Conservation (phyloP, 495 filamentous ascomycete genomes). For the Neurospora tetraspora region DNA sequence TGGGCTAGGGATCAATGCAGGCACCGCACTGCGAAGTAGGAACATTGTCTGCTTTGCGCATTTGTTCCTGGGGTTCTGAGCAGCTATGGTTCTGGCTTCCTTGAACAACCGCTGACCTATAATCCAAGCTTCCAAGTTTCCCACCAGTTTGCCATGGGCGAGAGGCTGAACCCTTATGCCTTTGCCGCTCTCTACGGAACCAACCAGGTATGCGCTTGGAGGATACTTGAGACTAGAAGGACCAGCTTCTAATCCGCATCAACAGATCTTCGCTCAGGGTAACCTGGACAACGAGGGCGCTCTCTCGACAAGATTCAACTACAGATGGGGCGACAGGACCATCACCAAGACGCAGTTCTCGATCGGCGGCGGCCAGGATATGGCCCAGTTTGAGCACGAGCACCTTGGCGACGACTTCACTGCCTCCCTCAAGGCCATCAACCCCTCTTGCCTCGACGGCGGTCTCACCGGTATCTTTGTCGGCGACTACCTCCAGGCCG, state of each 20-base stretch:
- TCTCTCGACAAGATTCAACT: conserved; percentile 78
- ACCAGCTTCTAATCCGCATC: neutral
- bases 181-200: conserved; percentile 91
- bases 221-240: neutral
- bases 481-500: conserved; percentile 85
- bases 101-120: conserved; percentile 1
- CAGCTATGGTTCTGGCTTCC: neutral
- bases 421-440: conserved; percentile 79
- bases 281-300: conserved; percentile 84
- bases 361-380: conserved; percentile 55
- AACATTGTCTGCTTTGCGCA: neutral
- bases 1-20: neutral
- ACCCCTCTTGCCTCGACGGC: conserved; percentile 86
- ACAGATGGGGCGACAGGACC: conserved; percentile 65
- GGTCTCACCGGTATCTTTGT: conserved; percentile 91
- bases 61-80: neutral
- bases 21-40: neutral
- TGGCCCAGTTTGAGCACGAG: conserved; percentile 87
- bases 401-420: conserved; percentile 90
- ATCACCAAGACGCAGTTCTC: conserved; percentile 79
- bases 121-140: conserved; percentile 71
- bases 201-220: conserved; percentile 55
- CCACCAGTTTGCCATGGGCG: conserved; percentile 91
- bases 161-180: conserved; percentile 81
- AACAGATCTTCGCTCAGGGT: conserved; percentile 89